phyloP scores from a whole-genome alignment of 345 rosid species.

The Mercurialis annua region DNA sequence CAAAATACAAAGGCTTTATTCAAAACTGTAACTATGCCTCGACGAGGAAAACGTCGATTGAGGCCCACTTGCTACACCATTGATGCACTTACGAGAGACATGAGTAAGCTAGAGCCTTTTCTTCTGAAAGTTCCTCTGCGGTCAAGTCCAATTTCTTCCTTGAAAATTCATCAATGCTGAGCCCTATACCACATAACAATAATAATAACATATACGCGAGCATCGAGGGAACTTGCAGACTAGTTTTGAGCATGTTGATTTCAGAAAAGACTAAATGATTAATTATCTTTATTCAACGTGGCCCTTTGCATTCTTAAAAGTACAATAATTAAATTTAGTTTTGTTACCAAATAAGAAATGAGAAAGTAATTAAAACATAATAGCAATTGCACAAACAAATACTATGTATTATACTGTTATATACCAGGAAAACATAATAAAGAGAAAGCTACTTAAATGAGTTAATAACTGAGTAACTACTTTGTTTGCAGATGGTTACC shows the following conservation, averaged over 20 bases:
- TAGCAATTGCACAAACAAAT: too few relatives aligned
- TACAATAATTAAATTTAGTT: too few relatives aligned
- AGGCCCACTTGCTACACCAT: slow-evolving; percentile 8
- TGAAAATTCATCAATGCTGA: slow-evolving; percentile 75
- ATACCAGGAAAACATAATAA: background rate
- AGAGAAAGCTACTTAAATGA: background rate
- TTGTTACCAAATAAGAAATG: background rate
- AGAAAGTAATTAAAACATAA: too few relatives aligned
- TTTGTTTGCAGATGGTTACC: slow-evolving; percentile 40
- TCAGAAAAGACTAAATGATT: too few relatives aligned
- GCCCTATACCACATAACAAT: slow-evolving; percentile 40
- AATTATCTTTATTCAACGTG: too few relatives aligned
- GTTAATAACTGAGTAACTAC: background rate
- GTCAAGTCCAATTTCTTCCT: slow-evolving; percentile 96
- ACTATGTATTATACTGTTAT: too few relatives aligned
- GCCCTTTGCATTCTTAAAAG: too few relatives aligned
- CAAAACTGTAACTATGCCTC: slow-evolving; percentile 20
- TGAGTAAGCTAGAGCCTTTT: slow-evolving; percentile 93
- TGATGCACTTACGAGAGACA: slow-evolving; percentile 55
- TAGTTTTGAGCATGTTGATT: too few relatives aligned
- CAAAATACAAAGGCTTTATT: slow-evolving; percentile 29
- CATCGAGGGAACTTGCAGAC: too few relatives aligned
- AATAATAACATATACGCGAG: too few relatives aligned
- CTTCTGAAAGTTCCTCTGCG: slow-evolving; percentile 84
- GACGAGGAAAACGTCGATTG: background rate